Conservation (phyloP, 768 basidiomycete genomes). For the Cantharellus anzutake region DNA sequence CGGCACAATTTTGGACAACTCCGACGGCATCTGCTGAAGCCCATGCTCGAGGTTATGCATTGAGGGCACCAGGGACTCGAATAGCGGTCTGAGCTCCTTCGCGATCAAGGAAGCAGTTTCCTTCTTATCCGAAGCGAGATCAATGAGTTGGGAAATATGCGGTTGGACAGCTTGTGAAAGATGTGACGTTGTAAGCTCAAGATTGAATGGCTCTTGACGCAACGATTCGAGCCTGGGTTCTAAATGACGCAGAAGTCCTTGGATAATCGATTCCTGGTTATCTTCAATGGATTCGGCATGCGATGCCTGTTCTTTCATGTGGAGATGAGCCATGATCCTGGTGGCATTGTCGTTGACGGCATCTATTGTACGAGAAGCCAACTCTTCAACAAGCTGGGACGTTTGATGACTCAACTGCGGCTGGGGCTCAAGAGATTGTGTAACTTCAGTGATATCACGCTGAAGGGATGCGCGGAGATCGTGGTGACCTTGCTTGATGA, state of each 20-base stretch:
- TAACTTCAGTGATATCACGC: constrained; percentile 35
- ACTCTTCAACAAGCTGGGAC: constrained; percentile 31
- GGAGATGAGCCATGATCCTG: constrained; percentile 35
- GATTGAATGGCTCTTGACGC: constrained; percentile 52
- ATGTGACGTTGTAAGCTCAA: constrained; percentile 52
- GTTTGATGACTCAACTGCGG: constrained; percentile 8
- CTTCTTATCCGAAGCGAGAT: constrained; percentile 72
- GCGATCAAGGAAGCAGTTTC: constrained; percentile 74
- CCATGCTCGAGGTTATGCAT: constrained; percentile 35
- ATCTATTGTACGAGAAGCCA: constrained; percentile 34
- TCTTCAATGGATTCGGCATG: constrained; percentile 23
- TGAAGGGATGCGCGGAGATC: constrained; percentile 39
- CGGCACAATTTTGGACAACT: constrained; percentile 50
- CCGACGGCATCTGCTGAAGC: constrained; percentile 38
- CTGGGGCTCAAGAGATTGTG: constrained; percentile 23
- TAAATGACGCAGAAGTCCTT: constrained; percentile 37
- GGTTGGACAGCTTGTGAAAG: constrained; percentile 77
- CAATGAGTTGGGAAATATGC: constrained; percentile 74
- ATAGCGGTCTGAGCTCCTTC: constrained; percentile 44
- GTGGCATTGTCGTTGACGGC: constrained; percentile 43
- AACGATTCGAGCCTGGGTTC: constrained; percentile 41
- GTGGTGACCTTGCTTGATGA: constrained; percentile 46
- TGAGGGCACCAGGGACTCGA: constrained; percentile 27
- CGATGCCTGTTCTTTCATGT: constrained; percentile 26
- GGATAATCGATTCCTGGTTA: constrained; percentile 40